These are phyloP conservation scores for Paecilomyces variotii DNA, from an alignment of 2,329 filamentous ascomycete species.

Conservation along the genomic window DNA sequence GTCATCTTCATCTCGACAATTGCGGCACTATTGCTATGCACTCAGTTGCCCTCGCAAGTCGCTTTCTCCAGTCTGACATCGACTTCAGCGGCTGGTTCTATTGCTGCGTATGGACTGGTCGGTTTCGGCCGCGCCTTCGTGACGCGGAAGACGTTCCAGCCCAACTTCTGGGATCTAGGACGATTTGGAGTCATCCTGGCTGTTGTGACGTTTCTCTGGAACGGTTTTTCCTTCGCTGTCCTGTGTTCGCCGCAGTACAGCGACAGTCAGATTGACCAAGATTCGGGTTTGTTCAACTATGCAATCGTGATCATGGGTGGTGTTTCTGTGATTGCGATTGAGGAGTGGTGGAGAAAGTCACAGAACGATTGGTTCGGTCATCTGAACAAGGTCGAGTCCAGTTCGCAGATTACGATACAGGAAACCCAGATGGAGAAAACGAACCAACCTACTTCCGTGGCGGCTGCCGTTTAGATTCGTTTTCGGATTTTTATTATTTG, in stretches of 20 bases:
- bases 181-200: slow-evolving; percentile 35
- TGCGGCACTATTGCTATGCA: slow-evolving; percentile 46
- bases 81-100: slow-evolving; percentile 38
- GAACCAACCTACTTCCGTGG: neutral
- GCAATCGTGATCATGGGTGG: slow-evolving; percentile 39
- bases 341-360: slow-evolving; percentile 30
- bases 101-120: slow-evolving; percentile 40
- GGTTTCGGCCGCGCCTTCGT: slow-evolving; percentile 35
- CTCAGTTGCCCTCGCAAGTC: slow-evolving; percentile 43
- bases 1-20: slow-evolving; percentile 46
- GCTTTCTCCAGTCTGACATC: slow-evolving; percentile 42
- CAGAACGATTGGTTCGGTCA: slow-evolving; percentile 21
- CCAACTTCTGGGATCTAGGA: slow-evolving; percentile 38
- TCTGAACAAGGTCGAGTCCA: neutral
- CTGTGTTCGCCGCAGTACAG: slow-evolving; percentile 35
- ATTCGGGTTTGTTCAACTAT: slow-evolving; percentile 19
- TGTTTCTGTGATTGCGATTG: slow-evolving; percentile 33
- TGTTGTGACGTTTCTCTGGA: slow-evolving; percentile 38
- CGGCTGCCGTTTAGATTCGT: neutral
- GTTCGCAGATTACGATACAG: neutral
- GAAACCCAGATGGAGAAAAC: neutral
- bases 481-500: neutral
- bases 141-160: slow-evolving; percentile 36
- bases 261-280: slow-evolving; percentile 10
- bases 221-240: slow-evolving; percentile 39